These are phyloP conservation scores for Xylaria grammica DNA, from an alignment of 495 filamentous ascomycete species.

Conservation along the genomic window DNA sequence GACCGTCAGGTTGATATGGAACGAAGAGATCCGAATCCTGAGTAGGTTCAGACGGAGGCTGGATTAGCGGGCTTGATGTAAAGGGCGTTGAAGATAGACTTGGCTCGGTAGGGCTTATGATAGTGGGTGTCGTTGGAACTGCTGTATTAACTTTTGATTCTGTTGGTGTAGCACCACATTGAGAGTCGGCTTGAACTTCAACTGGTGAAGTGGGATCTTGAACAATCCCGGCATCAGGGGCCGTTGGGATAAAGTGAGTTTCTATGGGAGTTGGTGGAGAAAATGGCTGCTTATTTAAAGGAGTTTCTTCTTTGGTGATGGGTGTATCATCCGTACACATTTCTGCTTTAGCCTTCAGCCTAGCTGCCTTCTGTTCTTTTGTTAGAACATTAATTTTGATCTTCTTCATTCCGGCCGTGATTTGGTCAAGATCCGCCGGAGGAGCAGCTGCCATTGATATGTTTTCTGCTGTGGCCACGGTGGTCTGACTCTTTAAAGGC, in stretches of 20 bases:
- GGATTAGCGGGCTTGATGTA: conserved; percentile 27
- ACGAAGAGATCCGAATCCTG: conserved; percentile 33
- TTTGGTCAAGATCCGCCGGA: conserved; percentile 57
- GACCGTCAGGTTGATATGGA: conserved; percentile 47
- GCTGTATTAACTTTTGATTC: conserved; percentile 17
- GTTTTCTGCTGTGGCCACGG: conserved; percentile 29
- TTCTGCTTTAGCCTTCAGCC: conserved; percentile 41
- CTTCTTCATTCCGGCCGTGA: conserved; percentile 72
- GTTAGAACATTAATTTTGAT: conserved; percentile 78
- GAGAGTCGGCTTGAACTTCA: conserved; percentile 13
- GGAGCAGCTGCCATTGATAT: conserved; percentile 18
- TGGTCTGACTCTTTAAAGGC: neutral
- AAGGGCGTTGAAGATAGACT: conserved; percentile 15
- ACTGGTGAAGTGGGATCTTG: conserved; percentile 11
- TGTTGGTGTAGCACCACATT: conserved; percentile 16
- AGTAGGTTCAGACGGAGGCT: conserved; percentile 6
- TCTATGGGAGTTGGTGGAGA: neutral
- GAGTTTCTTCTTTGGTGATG: conserved; percentile 14
- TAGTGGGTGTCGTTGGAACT: conserved; percentile 23
- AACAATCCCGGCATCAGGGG: neutral
- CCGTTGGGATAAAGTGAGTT: neutral
- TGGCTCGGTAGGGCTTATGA: conserved; percentile 25
- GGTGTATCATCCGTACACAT: conserved; percentile 26
- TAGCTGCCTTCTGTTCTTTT: conserved; percentile 70
- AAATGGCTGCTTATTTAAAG: neutral